phyloP scores from a whole-genome alignment of 2,329 filamentous ascomycete species.

The Colletotrichum tanaceti region DNA sequence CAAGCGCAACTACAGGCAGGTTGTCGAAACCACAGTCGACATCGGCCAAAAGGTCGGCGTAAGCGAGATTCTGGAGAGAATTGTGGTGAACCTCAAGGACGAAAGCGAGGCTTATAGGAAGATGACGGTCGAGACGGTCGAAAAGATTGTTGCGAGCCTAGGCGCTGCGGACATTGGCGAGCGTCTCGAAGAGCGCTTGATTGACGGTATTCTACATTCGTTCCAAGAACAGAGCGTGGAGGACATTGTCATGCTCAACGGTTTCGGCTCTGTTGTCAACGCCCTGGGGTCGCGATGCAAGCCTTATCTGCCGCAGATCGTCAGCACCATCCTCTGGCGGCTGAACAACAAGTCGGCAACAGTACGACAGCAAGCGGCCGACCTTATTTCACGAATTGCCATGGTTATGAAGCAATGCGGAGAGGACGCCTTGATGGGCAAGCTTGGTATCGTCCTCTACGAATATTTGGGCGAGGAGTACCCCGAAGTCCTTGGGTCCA shows the following conservation, averaged over 20 bases:
- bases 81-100: slow-evolving; percentile 96
- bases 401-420: slow-evolving; percentile 99
- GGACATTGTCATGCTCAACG: slow-evolving; percentile 95
- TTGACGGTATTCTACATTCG: slow-evolving; percentile 93
- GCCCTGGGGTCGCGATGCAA: slow-evolving; percentile 94
- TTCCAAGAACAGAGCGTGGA: slow-evolving; percentile 99
- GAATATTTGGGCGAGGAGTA: slow-evolving; percentile 99
- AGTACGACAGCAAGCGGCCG: slow-evolving; percentile 95
- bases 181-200: slow-evolving; percentile 89
- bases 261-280: slow-evolving; percentile 97
- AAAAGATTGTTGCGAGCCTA: slow-evolving; percentile 93
- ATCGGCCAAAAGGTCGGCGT: slow-evolving; percentile 98
- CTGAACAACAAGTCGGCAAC: slow-evolving; percentile 98
- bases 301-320: slow-evolving; percentile 95
- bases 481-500: slow-evolving; percentile 95
- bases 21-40: slow-evolving; percentile 97
- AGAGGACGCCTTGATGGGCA: slow-evolving; percentile 94
- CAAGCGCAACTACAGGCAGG: slow-evolving; percentile 96
- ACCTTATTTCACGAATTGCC: slow-evolving; percentile 95
- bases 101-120: slow-evolving; percentile 98
- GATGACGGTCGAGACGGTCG: slow-evolving; percentile 98
- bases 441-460: slow-evolving; percentile 93
- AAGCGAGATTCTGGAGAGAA: slow-evolving; percentile 91
- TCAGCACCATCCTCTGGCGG: slow-evolving; percentile 94
- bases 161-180: slow-evolving; percentile 95